Evolutionary conservation across 352 stramenopile genomes (phyloP).

Genomic region (Phytophthora cajani): DNA sequence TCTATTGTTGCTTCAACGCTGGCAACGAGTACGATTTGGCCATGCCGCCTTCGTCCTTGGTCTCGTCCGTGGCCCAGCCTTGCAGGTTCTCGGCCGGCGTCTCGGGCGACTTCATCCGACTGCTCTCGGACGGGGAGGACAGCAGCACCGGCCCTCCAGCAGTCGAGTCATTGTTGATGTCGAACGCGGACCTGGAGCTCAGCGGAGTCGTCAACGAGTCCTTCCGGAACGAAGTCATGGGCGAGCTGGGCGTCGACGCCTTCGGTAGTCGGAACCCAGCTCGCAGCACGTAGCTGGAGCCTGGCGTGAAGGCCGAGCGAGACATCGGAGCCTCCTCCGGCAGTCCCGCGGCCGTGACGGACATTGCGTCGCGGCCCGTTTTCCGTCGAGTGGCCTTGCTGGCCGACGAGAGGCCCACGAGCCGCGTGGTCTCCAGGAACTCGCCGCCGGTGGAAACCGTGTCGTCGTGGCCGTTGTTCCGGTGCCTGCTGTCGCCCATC

Average conservation of each 20-base stretch:
- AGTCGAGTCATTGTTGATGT: constrained; percentile 27
- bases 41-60: constrained; percentile 36
- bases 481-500: constrained; percentile 21
- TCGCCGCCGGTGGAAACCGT: constrained; percentile 31
- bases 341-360: constrained; percentile 37
- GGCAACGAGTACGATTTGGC: constrained; percentile 64
- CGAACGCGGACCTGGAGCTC: constrained; percentile 33
- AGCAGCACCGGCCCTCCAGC: constrained; percentile 3
- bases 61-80: constrained; percentile 47
- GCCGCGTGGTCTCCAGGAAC: constrained; percentile 60
- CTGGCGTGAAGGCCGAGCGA: constrained; percentile 48
- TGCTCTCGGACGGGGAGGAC: constrained; percentile 29
- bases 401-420: constrained; percentile 31
- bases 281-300: constrained; percentile 52
- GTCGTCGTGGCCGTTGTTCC: constrained; percentile 33
- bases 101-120: constrained; percentile 23
- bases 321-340: constrained; percentile 37
- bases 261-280: constrained; percentile 67
- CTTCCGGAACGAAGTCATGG: constrained; percentile 26
- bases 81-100: constrained; percentile 31
- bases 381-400: constrained; percentile 39
- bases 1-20: constrained; percentile 36
- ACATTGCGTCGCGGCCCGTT: constrained; percentile 31
- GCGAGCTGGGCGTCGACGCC: constrained; percentile 39
- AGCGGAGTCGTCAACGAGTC: constrained; percentile 31